Evolutionary conservation across 2,329 filamentous ascomycete genomes (phyloP).

Genomic region (Paramyrothecium sp.): DNA sequence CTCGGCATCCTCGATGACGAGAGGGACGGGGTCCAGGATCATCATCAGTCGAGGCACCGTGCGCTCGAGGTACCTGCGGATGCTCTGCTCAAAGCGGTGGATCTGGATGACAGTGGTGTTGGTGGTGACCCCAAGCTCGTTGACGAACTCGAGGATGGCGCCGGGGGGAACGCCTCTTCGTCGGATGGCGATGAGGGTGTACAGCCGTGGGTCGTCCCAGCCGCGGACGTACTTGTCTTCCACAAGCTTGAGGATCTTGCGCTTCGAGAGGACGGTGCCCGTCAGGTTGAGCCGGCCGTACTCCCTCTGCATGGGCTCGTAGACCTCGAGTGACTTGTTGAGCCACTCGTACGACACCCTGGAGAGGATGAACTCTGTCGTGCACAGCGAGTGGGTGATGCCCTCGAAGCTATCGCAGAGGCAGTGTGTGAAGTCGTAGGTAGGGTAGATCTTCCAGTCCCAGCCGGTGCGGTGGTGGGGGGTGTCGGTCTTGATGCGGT

Average conservation of each 20-base stretch:
- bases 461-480: slow-evolving; percentile 77
- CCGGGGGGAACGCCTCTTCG: slow-evolving; percentile 84
- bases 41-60: slow-evolving; percentile 89
- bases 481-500: slow-evolving; percentile 71
- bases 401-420: slow-evolving; percentile 89
- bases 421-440: slow-evolving; percentile 90
- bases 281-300: slow-evolving; percentile 65
- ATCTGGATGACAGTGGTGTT: slow-evolving; percentile 77
- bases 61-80: slow-evolving; percentile 82
- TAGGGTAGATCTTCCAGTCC: slow-evolving; percentile 91
- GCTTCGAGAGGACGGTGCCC: slow-evolving; percentile 85
- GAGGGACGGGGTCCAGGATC: slow-evolving; percentile 79
- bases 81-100: slow-evolving; percentile 77
- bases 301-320: slow-evolving; percentile 92
- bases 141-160: slow-evolving; percentile 85
- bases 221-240: slow-evolving; percentile 74
- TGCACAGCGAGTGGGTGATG: slow-evolving; percentile 91
- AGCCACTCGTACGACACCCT: slow-evolving; percentile 90
- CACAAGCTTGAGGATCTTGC: slow-evolving; percentile 78
- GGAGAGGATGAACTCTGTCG: slow-evolving; percentile 84
- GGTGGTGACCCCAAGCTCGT: slow-evolving; percentile 88
- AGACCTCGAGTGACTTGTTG: slow-evolving; percentile 77
- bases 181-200: slow-evolving; percentile 80
- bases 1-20: slow-evolving; percentile 78
- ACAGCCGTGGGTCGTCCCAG: slow-evolving; percentile 91